A percentile compares a stretch with the other conserved stretches of the same genome.
phyloP scores from a whole-genome alignment of 208 protist species.

The Leishmania tropica region DNA sequence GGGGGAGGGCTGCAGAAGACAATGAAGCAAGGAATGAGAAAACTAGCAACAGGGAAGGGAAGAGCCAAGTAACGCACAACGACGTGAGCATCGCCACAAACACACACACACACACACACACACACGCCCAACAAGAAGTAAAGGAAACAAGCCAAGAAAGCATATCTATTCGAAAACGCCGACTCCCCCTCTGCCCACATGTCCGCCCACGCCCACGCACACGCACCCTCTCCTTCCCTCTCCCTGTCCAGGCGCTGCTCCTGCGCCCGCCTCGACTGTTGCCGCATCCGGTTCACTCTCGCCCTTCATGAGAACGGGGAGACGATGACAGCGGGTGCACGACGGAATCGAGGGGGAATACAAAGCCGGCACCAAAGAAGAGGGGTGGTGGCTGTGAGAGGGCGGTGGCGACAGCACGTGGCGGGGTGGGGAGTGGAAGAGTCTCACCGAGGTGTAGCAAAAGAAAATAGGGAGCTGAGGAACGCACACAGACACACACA shows the following conservation, averaged over 20 bases:
- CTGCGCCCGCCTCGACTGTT: not conserved
- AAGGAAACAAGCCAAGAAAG: not conserved
- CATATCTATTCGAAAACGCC: too few relatives aligned
- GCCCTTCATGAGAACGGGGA: not conserved
- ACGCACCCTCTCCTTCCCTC: not conserved
- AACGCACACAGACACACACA: slow-evolving; percentile 1
- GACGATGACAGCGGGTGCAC: not conserved
- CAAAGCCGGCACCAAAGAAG: not conserved
- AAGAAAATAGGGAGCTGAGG: not conserved
- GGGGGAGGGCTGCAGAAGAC: not conserved
- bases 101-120: slow-evolving; percentile 1
- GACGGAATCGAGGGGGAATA: not conserved
- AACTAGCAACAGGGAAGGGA: not conserved
- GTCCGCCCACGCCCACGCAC: not conserved
- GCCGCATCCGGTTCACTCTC: not conserved
- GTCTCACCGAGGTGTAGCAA: not conserved
- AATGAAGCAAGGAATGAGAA: slow-evolving; percentile 2
- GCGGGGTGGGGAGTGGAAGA: not conserved
- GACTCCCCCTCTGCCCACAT: not conserved
- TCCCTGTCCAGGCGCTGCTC: not conserved
- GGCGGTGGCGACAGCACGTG: not conserved
- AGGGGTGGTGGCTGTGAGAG: not conserved
- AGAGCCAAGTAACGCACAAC: not conserved
- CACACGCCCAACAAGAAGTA: not conserved
- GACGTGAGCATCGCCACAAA: not conserved